phyloP scores from a whole-genome alignment of 2,329 filamentous ascomycete genomes.

The Sphaceloma murrayae region DNA sequence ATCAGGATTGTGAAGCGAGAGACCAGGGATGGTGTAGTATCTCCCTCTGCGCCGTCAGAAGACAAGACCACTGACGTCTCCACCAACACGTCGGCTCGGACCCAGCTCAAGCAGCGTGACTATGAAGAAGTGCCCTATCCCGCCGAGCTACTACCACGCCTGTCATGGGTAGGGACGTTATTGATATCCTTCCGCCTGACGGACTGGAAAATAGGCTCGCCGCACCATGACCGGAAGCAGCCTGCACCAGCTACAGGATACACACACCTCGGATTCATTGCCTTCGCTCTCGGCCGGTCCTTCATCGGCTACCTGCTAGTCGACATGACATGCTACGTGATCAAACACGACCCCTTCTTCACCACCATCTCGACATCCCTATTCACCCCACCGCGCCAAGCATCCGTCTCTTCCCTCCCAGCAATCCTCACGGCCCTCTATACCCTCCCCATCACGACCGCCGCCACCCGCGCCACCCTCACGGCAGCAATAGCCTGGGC shows the following conservation, averaged over 20 bases:
- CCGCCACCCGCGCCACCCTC: slow-evolving; percentile 20
- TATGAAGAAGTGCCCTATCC: slow-evolving; percentile 22
- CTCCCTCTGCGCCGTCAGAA: slow-evolving; percentile 8
- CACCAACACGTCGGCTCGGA: slow-evolving; percentile 14
- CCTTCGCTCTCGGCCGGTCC: slow-evolving; percentile 19
- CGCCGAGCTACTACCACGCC: slow-evolving; percentile 18
- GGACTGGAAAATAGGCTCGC: slow-evolving; percentile 24
- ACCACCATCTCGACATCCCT: slow-evolving; percentile 18
- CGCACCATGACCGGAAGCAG: slow-evolving; percentile 23
- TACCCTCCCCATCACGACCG: slow-evolving; percentile 13
- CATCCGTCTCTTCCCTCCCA: slow-evolving; percentile 11
- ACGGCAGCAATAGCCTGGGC: slow-evolving; percentile 24
- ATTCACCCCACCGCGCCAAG: slow-evolving; percentile 4
- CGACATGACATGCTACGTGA: slow-evolving; percentile 23
- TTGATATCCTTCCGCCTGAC: slow-evolving; percentile 23
- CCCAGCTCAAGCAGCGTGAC: neutral
- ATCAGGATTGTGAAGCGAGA: slow-evolving; percentile 5
- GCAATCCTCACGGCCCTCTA: slow-evolving; percentile 14
- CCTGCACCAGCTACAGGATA: slow-evolving; percentile 18
- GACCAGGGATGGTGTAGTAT: neutral
- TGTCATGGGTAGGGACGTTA: slow-evolving; percentile 24
- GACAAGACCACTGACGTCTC: neutral
- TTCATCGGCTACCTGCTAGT: slow-evolving; percentile 22
- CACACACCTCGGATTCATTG: slow-evolving; percentile 19
- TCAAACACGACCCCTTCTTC: slow-evolving; percentile 24